These are phyloP conservation scores for Cryptomeria japonica DNA, from an alignment of 75 land plant genomes.

Conservation along the genomic window DNA sequence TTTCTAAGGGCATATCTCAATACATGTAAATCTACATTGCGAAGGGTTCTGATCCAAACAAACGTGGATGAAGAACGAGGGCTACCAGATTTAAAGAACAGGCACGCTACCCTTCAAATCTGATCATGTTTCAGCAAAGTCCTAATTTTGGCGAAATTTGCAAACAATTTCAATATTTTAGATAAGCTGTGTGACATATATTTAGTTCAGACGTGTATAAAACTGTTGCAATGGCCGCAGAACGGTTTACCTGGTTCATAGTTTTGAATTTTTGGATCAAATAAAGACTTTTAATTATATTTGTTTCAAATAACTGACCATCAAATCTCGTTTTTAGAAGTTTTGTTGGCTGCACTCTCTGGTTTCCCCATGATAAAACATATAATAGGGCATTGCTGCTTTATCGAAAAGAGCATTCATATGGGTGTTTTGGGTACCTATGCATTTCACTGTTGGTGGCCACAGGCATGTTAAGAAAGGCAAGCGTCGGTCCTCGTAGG, in stretches of 20 bases:
- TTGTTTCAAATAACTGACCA: neutral
- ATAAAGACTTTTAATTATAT: neutral
- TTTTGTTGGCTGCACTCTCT: neutral
- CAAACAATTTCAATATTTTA: neutral
- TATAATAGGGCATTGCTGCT: neutral
- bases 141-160: neutral
- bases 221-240: neutral
- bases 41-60: neutral
- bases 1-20: neutral
- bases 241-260: neutral
- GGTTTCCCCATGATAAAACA: neutral
- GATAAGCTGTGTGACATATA: neutral
- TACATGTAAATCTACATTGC: neutral
- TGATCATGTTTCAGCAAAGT: neutral
- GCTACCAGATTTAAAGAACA: neutral
- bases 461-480: neutral
- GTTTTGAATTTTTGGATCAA: neutral
- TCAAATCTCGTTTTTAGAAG: neutral
- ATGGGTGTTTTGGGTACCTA: neutral
- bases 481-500: neutral
- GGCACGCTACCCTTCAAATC: neutral
- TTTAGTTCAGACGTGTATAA: neutral
- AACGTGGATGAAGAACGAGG: neutral
- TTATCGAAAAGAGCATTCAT: too few species aligned
- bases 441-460: neutral